A percentile compares a stretch with the other conserved stretches of the same genome.
Conservation (phyloP, 2,329 filamentous ascomycete species). For the Apiospora aurea region DNA sequence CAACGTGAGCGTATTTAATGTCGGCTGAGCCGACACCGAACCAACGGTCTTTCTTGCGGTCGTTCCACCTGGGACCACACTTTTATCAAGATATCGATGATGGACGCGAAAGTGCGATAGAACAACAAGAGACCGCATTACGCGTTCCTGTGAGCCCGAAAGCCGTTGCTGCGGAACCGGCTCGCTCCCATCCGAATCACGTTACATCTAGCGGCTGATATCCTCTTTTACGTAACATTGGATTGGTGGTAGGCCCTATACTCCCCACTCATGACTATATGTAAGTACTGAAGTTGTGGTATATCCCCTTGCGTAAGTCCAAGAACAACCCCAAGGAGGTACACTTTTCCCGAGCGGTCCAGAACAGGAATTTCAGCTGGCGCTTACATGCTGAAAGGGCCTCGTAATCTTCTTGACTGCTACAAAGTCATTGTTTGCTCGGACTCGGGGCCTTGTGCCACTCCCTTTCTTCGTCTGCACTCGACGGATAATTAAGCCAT, state of each 20-base stretch:
- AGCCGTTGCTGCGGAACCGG: background rate
- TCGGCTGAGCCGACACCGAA: background rate
- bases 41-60: background rate
- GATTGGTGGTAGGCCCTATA: background rate
- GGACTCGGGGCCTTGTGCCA: background rate
- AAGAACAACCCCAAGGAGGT: too few species aligned
- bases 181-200: background rate
- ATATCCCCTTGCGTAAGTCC: background rate
- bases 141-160: background rate
- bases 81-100: background rate
- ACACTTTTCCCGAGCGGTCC: background rate
- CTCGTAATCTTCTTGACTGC: background rate
- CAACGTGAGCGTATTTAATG: background rate
- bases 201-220: background rate
- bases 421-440: background rate
- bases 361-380: too few species aligned
- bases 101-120: background rate
- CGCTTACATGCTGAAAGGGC: background rate
- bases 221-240: conserved; percentile 5
- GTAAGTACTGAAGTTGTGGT: background rate
- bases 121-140: background rate
- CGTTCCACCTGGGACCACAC: background rate
- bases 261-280: background rate
- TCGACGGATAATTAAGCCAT: background rate
- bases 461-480: background rate